Base-by-base conservation (phyloP, 2,329 filamentous ascomycete species). In the Ambrosiella cleistominuta region DNA sequence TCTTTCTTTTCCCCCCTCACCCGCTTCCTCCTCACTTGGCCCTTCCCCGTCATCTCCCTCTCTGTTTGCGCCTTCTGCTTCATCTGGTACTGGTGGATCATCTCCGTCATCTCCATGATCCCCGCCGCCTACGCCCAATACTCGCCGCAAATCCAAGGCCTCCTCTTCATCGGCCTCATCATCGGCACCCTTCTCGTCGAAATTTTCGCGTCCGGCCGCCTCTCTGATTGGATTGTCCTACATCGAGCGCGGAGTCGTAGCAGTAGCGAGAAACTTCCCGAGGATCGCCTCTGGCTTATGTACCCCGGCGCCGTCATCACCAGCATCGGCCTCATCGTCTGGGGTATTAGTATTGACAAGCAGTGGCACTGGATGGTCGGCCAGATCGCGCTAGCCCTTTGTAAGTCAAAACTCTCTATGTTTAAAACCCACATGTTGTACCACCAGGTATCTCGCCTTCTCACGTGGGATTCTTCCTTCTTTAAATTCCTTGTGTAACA, bases 1-100 rank as follows among this genome's bases (percentile, higher is more conserved):
- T 74, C 70, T 61, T 63, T 70, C 0, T 78, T 70, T 67, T 72
- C 73, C 56, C 70, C 74, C 0, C 54, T 73, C 3, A 60, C 71
- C 13, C 70, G 74, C 4, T 78, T 79, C 62, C 53, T 70, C 44
- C 68, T 71, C 59, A 73, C 72, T 2, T 79, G 74, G 63, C 70
- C 69, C 58, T 74, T 72, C 62, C 68, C 70, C 1, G 70, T 70
- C 3, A 70, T 80, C 0, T 67, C 70, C 0, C 66, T 79, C 7
- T 65, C 72, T 2, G 69, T 79, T 3, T 61, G 74, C 7, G 69
- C 70, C 7, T 81, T 76, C 65, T 74, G 70, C 62, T 79, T 77
- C 61, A 64, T 69, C 2, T 78, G 75, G 72, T 80, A 80, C 64
- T 80, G 76, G 75, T 80, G 76, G 76, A 68, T 78, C 4, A 61